Conservation (phyloP, 2,329 filamentous ascomycete species). For the Hymenotorrendiella dingleyae region DNA sequence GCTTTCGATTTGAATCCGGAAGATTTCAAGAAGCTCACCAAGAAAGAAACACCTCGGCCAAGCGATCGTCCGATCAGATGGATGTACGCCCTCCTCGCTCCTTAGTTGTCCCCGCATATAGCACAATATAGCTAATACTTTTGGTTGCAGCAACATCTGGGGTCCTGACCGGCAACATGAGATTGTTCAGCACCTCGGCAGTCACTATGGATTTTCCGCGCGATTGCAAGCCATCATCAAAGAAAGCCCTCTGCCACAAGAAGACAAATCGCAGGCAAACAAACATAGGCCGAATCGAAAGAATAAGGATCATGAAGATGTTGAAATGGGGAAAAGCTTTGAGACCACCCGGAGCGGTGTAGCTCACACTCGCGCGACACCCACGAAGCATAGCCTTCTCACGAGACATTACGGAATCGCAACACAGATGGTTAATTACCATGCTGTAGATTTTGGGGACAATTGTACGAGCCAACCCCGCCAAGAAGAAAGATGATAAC, state of each 20-base stretch:
- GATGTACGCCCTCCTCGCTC: constrained; percentile 49
- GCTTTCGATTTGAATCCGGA: constrained; percentile 45
- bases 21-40: constrained; percentile 37
- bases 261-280: background rate
- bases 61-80: constrained; percentile 53
- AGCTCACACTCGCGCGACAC: too few species aligned
- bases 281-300: constrained; percentile 5
- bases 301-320: constrained; percentile 22
- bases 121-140: constrained; percentile 2
- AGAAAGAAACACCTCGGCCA: constrained; percentile 20
- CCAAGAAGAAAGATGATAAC: too few species aligned
- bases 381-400: too few species aligned
- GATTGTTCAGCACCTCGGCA: constrained; percentile 48
- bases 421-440: constrained; percentile 70
- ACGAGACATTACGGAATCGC: constrained; percentile 50
- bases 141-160: constrained; percentile 57
- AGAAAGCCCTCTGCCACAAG: constrained; percentile 39
- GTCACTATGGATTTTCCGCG: constrained; percentile 62
- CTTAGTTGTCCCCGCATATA: background rate
- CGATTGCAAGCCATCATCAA: constrained; percentile 59
- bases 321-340: constrained; percentile 14
- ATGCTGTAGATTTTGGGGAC: constrained; percentile 62
- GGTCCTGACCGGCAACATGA: constrained; percentile 54
- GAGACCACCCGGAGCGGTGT: background rate
- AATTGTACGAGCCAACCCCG: constrained; percentile 48